Percentiles rank a stretch among this genome's conserved stretches.
Evolutionary conservation across 768 basidiomycete genomes (phyloP).

Genomic region (Russula virescens): DNA sequence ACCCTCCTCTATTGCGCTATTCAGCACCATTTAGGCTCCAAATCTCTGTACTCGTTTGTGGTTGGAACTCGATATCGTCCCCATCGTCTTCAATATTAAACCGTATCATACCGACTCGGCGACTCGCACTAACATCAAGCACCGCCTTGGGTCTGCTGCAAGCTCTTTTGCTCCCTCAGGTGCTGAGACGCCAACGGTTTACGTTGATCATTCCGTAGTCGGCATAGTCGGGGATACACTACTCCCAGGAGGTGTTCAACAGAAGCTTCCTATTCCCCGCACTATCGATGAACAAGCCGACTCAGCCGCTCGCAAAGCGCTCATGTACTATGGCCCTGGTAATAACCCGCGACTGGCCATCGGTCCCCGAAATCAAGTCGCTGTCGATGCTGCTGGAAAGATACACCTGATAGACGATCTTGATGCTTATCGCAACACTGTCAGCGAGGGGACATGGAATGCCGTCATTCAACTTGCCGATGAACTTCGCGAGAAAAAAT

Average conservation of each 20-base stretch:
- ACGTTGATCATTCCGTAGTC: slow-evolving; percentile 52
- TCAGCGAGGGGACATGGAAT: slow-evolving; percentile 71
- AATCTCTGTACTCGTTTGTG: slow-evolving; percentile 83
- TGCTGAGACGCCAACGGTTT: slow-evolving; percentile 68
- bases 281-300: slow-evolving; percentile 83
- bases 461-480: slow-evolving; percentile 76
- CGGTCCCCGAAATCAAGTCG: slow-evolving; percentile 79
- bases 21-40: slow-evolving; percentile 45
- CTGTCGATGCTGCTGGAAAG: slow-evolving; percentile 81
- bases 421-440: slow-evolving; percentile 68
- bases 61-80: slow-evolving; percentile 78
- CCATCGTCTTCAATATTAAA: slow-evolving; percentile 83
- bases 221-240: slow-evolving; percentile 32
- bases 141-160: slow-evolving; percentile 74
- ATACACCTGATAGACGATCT: slow-evolving; percentile 83
- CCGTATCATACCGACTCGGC: slow-evolving; percentile 73
- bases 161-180: slow-evolving; percentile 76
- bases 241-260: slow-evolving; percentile 42
- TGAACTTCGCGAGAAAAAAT: slow-evolving; percentile 78
- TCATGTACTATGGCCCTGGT: slow-evolving; percentile 77
- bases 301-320: slow-evolving; percentile 76
- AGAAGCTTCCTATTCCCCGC: slow-evolving; percentile 64
- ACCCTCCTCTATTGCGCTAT: slow-evolving; percentile 15
- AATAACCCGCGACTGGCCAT: slow-evolving; percentile 82
- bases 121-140: slow-evolving; percentile 75